phyloP scores from a whole-genome alignment of 2,329 filamentous ascomycete genomes.

The Dactylellina haptotyla region DNA sequence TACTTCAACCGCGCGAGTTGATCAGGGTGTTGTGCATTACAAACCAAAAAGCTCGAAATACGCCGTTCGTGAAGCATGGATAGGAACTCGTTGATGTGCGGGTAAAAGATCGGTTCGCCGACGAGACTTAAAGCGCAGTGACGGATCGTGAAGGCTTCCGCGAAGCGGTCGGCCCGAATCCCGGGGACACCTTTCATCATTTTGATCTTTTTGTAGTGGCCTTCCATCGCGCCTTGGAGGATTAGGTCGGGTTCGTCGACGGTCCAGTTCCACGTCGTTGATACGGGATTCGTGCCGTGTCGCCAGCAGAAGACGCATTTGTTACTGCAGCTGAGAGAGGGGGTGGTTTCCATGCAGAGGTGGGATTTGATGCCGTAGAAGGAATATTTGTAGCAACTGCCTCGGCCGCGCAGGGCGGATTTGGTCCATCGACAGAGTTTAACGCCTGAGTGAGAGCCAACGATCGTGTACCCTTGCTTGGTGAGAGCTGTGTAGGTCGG shows the following conservation, averaged over 20 bases:
- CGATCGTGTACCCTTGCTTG: conserved; percentile 95
- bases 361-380: conserved; percentile 98
- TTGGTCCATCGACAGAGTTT: conserved; percentile 96
- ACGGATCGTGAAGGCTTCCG: conserved; percentile 89
- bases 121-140: conserved; percentile 93
- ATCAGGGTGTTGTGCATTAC: conserved; percentile 95
- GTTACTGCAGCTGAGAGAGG: conserved; percentile 93
- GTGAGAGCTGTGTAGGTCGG: conserved; percentile 89
- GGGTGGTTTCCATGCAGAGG: conserved; percentile 97
- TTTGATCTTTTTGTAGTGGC: conserved; percentile 97
- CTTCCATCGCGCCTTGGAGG: conserved; percentile 87
- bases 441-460: conserved; percentile 80
- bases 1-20: conserved; percentile 82
- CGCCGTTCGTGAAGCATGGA: conserved; percentile 82
- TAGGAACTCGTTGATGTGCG: conserved; percentile 92
- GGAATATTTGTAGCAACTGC: conserved; percentile 96
- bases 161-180: conserved; percentile 88
- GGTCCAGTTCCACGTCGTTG: conserved; percentile 95
- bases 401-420: conserved; percentile 88
- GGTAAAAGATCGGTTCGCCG: conserved; percentile 98
- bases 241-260: conserved; percentile 91
- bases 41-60: conserved; percentile 94
- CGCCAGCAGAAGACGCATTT: conserved; percentile 99
- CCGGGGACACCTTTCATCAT: conserved; percentile 95
- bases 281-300: conserved; percentile 95